Conservation (phyloP, 169 alveolate genomes). For the Plasmodium yoelii region DNA sequence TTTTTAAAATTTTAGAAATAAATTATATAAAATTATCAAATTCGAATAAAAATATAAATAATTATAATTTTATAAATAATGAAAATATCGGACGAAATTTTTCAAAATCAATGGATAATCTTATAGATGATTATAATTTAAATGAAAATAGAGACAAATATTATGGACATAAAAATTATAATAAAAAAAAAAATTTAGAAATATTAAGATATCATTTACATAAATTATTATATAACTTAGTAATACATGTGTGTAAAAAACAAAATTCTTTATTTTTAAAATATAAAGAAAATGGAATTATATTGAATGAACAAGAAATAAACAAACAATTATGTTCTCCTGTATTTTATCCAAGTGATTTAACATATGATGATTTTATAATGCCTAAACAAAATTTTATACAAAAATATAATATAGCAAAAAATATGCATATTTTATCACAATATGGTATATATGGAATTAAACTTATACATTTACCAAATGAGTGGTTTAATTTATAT, state of each 20-base stretch:
- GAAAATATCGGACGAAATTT: too few species aligned
- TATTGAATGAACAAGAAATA: slow-evolving; percentile 52
- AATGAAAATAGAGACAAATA: background rate
- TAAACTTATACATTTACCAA: slow-evolving; percentile 53
- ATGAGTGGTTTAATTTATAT: slow-evolving; percentile 71
- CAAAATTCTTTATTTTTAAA: slow-evolving; percentile 44
- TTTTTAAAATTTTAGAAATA: background rate
- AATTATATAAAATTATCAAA: background rate
- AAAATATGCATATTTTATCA: slow-evolving; percentile 21
- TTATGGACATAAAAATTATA: background rate
- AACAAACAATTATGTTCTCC: slow-evolving; percentile 71
- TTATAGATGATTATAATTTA: background rate
- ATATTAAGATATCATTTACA: slow-evolving; percentile 60
- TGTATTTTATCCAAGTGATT: slow-evolving; percentile 38
- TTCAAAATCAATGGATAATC: background rate
- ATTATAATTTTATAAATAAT: background rate
- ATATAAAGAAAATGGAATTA: slow-evolving; percentile 47
- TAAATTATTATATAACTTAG: slow-evolving; percentile 59
- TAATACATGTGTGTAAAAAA: slow-evolving; percentile 68
- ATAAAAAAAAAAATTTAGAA: slow-evolving; percentile 31
- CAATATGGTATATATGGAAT: slow-evolving; percentile 75
- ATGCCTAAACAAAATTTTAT: slow-evolving; percentile 31
- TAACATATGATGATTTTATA: slow-evolving; percentile 70
- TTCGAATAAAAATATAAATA: background rate
- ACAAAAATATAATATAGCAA: slow-evolving; percentile 38